Evolutionary conservation across 1,139 yeast species (phyloP).

Genomic region (Yamadazyma jaroonii): DNA sequence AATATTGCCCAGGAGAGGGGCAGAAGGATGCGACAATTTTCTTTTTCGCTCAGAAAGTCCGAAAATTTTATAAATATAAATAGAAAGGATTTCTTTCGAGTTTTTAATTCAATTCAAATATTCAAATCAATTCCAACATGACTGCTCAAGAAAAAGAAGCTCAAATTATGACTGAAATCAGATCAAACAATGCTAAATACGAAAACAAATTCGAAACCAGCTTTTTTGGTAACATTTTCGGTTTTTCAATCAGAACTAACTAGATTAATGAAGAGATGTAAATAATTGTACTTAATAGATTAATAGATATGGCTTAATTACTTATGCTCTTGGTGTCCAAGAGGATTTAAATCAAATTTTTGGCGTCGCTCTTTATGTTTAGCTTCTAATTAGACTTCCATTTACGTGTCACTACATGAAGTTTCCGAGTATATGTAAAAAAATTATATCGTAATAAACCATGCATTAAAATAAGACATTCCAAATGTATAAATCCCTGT

Average conservation of each 20-base stretch:
- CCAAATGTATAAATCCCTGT: no score
- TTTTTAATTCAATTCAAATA: neutral
- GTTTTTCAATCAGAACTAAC: slow-evolving; percentile 28
- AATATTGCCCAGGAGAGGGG: neutral
- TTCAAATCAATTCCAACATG: slow-evolving; percentile 11
- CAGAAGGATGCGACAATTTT: neutral
- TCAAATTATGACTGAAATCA: slow-evolving; percentile 46
- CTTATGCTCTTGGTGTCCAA: neutral
- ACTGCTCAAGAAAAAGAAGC: slow-evolving; percentile 49
- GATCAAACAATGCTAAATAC: slow-evolving; percentile 32
- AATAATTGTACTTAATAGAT: neutral
- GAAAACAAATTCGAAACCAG: slow-evolving; percentile 45
- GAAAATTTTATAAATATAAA: slow-evolving; percentile 1
- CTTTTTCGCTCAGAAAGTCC: neutral
- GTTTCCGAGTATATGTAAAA: no score
- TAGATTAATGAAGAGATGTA: slow-evolving; percentile 4
- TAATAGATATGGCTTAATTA: neutral
- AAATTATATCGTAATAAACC: no score
- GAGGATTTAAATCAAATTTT: no score
- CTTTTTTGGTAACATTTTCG: slow-evolving; percentile 44
- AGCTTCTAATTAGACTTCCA: no score
- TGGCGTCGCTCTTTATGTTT: no score
- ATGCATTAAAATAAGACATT: no score
- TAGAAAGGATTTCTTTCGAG: neutral
- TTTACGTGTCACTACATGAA: no score